phyloP scores from a whole-genome alignment of 2,329 filamentous ascomycete genomes.

The Paracoccidioides lutzii region DNA sequence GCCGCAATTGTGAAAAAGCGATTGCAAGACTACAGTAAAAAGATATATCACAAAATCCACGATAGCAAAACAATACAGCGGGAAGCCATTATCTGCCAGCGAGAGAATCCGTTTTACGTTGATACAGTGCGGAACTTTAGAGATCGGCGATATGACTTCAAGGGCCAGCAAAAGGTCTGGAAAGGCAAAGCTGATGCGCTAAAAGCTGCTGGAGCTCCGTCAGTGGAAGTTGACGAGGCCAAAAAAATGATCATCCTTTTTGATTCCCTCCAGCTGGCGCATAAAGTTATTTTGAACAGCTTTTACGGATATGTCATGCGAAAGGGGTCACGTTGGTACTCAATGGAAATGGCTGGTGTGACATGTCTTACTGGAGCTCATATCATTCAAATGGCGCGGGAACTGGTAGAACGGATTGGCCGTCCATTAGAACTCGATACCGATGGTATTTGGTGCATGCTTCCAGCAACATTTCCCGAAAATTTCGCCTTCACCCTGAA shows the following conservation, averaged over 20 bases:
- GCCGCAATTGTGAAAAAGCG: conserved; percentile 69
- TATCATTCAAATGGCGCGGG: conserved; percentile 92
- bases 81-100: conserved; percentile 95
- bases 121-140: conserved; percentile 92
- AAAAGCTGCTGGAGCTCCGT: conserved; percentile 65
- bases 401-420: conserved; percentile 85
- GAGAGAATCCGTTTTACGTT: conserved; percentile 97
- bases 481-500: conserved; percentile 91
- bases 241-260: conserved; percentile 98
- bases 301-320: conserved; percentile 99
- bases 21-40: conserved; percentile 85
- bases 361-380: conserved; percentile 91
- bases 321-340: conserved; percentile 98
- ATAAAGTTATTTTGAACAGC: conserved; percentile 98
- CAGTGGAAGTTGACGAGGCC: conserved; percentile 71
- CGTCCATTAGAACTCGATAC: conserved; percentile 90
- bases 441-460: conserved; percentile 99
- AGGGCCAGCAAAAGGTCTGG: conserved; percentile 96
- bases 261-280: conserved; percentile 88
- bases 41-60: conserved; percentile 98
- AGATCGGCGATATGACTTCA: conserved; percentile 96
- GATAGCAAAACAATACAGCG: conserved; percentile 84
- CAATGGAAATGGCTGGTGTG: conserved; percentile 97
- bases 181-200: conserved; percentile 87
- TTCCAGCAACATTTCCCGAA: conserved; percentile 89